Percentiles rank a stretch among this genome's conserved stretches.
These are phyloP conservation scores for Monosporascus cannonballus DNA, from an alignment of 2,329 filamentous ascomycete genomes.

Conservation along the genomic window DNA sequence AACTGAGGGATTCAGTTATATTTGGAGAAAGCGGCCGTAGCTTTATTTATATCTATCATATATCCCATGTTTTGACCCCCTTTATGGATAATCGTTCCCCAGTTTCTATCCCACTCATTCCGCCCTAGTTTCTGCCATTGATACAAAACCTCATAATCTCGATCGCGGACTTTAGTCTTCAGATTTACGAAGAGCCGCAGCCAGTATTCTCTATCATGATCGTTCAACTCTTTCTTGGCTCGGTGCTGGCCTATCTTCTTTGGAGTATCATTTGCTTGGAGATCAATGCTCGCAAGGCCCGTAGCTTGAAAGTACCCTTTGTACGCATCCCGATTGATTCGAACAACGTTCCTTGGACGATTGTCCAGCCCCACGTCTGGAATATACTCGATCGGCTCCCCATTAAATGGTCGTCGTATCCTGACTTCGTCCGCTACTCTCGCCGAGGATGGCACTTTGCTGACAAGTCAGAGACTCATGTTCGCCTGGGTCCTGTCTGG, in stretches of 20 bases:
- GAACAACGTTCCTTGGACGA: neutral
- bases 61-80: too few relatives aligned
- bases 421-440: conserved; percentile 16
- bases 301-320: neutral
- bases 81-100: too few relatives aligned
- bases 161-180: too few relatives aligned
- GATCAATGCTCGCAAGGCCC: neutral
- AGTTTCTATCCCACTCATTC: too few relatives aligned
- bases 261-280: neutral
- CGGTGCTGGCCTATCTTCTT: neutral
- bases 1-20: too few relatives aligned
- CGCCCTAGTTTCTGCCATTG: too few relatives aligned
- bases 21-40: too few relatives aligned
- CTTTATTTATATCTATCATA: too few relatives aligned
- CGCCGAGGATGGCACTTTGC: conserved; percentile 18
- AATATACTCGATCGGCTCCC: conserved; percentile 14
- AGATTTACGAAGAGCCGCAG: too few relatives aligned
- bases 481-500: conserved; percentile 17
- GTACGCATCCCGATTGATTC: neutral
- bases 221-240: too few relatives aligned
- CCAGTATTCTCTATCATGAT: too few relatives aligned
- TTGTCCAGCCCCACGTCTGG: conserved; percentile 17
- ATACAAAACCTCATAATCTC: too few relatives aligned
- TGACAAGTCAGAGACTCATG: conserved; percentile 6
- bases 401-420: conserved; percentile 15